Evolutionary conservation across 2,329 filamentous ascomycete genomes (phyloP).

Genomic region (Orbilia brochopaga): DNA sequence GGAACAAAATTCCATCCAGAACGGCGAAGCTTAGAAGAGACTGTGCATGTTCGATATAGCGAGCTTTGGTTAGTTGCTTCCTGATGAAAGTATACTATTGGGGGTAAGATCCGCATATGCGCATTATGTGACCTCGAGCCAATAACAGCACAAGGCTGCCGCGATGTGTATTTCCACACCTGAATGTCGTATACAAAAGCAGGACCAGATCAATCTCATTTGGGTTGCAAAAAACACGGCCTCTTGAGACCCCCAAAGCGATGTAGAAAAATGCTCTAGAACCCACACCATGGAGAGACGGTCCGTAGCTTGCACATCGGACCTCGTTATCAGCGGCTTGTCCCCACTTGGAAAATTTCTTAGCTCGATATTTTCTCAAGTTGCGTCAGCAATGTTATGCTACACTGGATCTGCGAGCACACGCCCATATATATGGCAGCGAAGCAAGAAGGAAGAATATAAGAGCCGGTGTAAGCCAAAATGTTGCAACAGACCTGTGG

Average conservation of each 20-base stretch:
- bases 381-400: too few species aligned
- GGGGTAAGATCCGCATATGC: too few species aligned
- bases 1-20: constrained; percentile 50
- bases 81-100: neutral
- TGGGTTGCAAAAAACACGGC: neutral
- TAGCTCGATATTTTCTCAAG: neutral
- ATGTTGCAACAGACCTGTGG: too few species aligned
- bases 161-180: too few species aligned
- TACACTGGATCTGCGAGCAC: too few species aligned
- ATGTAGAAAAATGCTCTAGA: neutral
- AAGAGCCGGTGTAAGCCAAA: too few species aligned
- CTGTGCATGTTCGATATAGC: neutral
- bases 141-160: too few species aligned
- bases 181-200: too few species aligned
- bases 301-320: neutral
- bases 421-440: too few species aligned
- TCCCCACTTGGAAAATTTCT: neutral
- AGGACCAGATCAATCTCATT: too few species aligned
- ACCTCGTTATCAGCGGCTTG: neutral
- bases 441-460: too few species aligned
- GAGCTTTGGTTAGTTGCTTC: neutral
- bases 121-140: too few species aligned
- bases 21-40: constrained; percentile 1
- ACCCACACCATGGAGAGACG: neutral
- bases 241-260: neutral